These are phyloP conservation scores for Pinus albicaulis DNA, from an alignment of 75 land plant genomes.

Conservation along the genomic window DNA sequence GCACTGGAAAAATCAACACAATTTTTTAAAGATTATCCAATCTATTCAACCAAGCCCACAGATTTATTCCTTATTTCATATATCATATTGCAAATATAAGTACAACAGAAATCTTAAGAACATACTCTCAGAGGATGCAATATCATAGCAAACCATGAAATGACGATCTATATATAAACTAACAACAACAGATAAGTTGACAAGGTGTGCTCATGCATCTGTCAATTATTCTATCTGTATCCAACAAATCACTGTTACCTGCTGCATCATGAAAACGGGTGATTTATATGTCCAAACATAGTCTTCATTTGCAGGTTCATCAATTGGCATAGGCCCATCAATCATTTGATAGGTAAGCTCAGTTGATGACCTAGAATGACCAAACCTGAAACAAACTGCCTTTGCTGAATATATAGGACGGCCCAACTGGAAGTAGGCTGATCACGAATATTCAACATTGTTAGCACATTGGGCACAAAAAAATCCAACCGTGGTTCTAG, in stretches of 20 bases:
- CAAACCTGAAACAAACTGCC: conserved; percentile 71
- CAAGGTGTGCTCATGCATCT: background rate
- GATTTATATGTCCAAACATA: conserved; percentile 88
- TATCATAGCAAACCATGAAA: background rate
- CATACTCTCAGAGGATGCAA: background rate
- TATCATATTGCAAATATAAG: background rate
- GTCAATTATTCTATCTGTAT: background rate
- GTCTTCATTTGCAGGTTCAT: conserved; percentile 10
- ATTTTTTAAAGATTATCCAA: background rate
- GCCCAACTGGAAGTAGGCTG: conserved; percentile 83
- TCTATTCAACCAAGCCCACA: background rate
- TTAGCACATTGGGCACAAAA: background rate
- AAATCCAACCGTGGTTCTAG: background rate
- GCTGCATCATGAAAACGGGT: conserved; percentile 77
- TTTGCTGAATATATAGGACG: conserved; percentile 80
- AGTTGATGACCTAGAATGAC: conserved; percentile 28
- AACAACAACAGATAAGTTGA: conserved; percentile 1
- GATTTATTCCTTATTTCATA: background rate
- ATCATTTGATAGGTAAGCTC: background rate
- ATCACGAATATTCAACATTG: background rate
- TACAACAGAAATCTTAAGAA: background rate
- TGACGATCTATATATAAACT: background rate
- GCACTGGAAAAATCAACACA: background rate
- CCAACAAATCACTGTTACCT: conserved; percentile 36
- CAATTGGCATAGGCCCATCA: conserved; percentile 1